Base-by-base conservation (phyloP, 768 basidiomycete genomes). In the Russula compacta region DNA sequence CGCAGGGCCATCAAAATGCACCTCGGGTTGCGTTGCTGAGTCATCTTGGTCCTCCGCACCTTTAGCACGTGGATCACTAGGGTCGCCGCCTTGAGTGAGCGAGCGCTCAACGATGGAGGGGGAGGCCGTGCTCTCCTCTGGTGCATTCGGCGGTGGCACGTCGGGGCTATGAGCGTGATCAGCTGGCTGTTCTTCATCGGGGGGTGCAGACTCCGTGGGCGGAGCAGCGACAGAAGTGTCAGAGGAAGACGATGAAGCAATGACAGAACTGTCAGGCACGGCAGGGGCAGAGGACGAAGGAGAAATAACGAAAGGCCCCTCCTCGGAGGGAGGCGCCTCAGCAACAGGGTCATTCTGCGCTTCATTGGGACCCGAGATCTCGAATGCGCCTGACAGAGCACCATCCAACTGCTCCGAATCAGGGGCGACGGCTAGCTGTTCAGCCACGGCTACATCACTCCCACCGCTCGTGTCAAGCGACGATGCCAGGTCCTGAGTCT, bases 161-260 rank as follows among this genome's bases (percentile, higher is more conserved):
- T 66, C 66, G 51, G 64, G 66, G 60, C 66, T 66, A 57, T 54
- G 58, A 36, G 60, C n/a, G 54, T 58, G 51, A 52, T 66, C 64
- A 66, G 66, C 56, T 48, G 57, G 60, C 40, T 58, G 59, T 52
- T 65, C 66, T 66, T 58, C 64, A 59, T 58, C 63, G 39, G 44
- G 60, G 12, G 43, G 33, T 32, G 56, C 59, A 32, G 55, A 60
- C 66, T 65, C 64, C 61, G 64, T 53, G 40, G 63, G 52, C 29
- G 63, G 63, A 64, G 59, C 63, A 43, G 58, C 56, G 60, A 65
- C 64, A 43, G 64, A 62, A 2, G 57, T 55, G 55, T 55, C 65
- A 57, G 65, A 61, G 38, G 59, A 65, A 53, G 63, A 63, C 1
- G 63, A 63, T 10, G 64, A 66, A 6, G 64, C 53, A 50, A 63